Evolutionary conservation across 108 stramenopile genomes (phyloP).

Genomic region (Pseudonitzschia pungens): DNA sequence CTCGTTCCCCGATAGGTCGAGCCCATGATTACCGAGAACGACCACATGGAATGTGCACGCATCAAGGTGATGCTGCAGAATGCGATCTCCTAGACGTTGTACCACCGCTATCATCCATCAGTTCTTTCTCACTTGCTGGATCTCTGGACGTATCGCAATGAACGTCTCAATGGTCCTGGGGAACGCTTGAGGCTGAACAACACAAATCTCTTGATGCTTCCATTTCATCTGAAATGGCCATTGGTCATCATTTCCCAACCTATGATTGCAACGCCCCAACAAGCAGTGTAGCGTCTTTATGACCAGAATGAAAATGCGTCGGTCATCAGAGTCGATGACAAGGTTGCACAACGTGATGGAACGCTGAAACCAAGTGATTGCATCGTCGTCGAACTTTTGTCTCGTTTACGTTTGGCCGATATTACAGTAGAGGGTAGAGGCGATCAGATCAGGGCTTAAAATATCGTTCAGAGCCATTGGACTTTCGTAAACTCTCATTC

Average conservation of each 20-base stretch:
- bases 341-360: slow-evolving; percentile 23
- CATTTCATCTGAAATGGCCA: no score
- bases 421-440: slow-evolving; percentile 59
- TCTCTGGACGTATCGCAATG: no score
- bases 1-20: no score
- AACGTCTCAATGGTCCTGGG: no score
- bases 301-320: neutral
- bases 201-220: no score
- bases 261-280: slow-evolving; percentile 48
- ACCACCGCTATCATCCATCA: no score
- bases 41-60: no score
- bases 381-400: slow-evolving; percentile 35
- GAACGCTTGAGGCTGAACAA: no score
- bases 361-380: slow-evolving; percentile 44
- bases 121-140: no score
- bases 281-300: slow-evolving; percentile 23
- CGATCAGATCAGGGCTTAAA: slow-evolving; percentile 33
- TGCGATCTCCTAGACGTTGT: no score
- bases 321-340: slow-evolving; percentile 15
- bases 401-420: slow-evolving; percentile 62
- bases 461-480: slow-evolving; percentile 35
- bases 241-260: slow-evolving; percentile 41
- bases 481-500: slow-evolving; percentile 43
- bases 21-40: no score
- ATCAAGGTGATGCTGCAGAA: no score